phyloP scores from a whole-genome alignment of 2,329 filamentous ascomycete genomes.

The Graphiopsis chlorocephala region DNA sequence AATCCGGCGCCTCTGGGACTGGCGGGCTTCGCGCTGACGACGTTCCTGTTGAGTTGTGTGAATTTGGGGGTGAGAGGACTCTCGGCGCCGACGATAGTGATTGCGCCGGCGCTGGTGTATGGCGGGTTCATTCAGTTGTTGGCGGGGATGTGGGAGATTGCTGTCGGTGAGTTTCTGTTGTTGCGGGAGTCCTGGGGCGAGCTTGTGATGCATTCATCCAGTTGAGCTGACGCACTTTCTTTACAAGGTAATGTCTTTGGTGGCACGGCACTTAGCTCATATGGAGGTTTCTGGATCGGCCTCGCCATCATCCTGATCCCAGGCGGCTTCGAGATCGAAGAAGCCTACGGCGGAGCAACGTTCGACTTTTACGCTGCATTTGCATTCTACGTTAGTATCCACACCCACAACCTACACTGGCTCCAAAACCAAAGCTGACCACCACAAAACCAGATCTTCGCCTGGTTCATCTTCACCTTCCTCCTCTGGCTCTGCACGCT shows the following conservation, averaged over 20 bases:
- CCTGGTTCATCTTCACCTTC: constrained; percentile 85
- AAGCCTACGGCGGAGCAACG: constrained; percentile 39
- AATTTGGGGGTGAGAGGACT: constrained; percentile 67
- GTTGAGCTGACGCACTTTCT: not conserved
- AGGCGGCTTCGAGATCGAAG: constrained; percentile 60
- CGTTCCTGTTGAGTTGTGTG: constrained; percentile 72
- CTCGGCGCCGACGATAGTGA: constrained; percentile 61
- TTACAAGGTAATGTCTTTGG: constrained; percentile 69
- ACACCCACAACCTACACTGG: not conserved
- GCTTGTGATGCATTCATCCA: not conserved
- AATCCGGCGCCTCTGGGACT: constrained; percentile 78
- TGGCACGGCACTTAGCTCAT: constrained; percentile 76
- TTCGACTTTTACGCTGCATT: constrained; percentile 57
- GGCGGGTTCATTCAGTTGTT: constrained; percentile 76
- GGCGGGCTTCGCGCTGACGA: constrained; percentile 76
- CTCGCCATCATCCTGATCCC: constrained; percentile 71
- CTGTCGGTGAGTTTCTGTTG: constrained; percentile 49
- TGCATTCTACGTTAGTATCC: constrained; percentile 65
- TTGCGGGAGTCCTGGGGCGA: not conserved
- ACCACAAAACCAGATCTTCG: constrained; percentile 28
- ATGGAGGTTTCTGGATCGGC: constrained; percentile 79
- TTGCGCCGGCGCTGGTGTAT: constrained; percentile 69
- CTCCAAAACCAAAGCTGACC: not conserved
- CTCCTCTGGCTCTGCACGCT: constrained; percentile 72
- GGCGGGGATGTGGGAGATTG: constrained; percentile 90